These are phyloP conservation scores for Tricholoma furcatifolium DNA, from an alignment of 768 basidiomycete species.

Conservation along the genomic window DNA sequence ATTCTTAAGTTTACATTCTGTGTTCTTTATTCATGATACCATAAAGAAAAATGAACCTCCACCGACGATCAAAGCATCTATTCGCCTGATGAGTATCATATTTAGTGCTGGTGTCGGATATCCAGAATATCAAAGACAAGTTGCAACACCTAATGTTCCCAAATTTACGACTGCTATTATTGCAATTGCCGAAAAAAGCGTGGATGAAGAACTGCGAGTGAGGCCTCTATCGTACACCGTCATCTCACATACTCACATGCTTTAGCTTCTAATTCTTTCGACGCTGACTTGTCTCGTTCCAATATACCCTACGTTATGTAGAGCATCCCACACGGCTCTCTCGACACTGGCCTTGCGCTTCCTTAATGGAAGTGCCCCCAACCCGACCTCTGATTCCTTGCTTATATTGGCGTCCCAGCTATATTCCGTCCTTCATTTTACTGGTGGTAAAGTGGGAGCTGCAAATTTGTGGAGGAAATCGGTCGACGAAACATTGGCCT, in stretches of 20 bases:
- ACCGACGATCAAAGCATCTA: conserved; percentile 58
- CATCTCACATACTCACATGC: neutral
- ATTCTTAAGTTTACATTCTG: conserved; percentile 19
- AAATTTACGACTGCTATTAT: conserved; percentile 67
- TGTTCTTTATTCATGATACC: conserved; percentile 25
- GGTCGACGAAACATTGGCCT: conserved; percentile 64
- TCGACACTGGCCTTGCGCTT: conserved; percentile 52
- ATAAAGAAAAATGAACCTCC: conserved; percentile 66
- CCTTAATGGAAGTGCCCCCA: conserved; percentile 53
- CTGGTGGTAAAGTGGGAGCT: conserved; percentile 79
- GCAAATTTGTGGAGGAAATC: conserved; percentile 73
- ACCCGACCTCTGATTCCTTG: conserved; percentile 36
- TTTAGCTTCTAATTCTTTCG: conserved; percentile 43
- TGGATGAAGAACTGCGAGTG: conserved; percentile 57
- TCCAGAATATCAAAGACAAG: conserved; percentile 82
- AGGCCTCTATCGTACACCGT: neutral
- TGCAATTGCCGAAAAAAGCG: conserved; percentile 49
- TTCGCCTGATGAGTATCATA: conserved; percentile 62
- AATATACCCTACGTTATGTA: conserved; percentile 67
- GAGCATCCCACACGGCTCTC: conserved; percentile 51
- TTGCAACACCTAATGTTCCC: conserved; percentile 66
- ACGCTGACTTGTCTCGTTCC: conserved; percentile 57
- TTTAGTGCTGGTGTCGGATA: conserved; percentile 58
- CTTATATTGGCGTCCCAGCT: conserved; percentile 52
- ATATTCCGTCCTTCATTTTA: conserved; percentile 61